Evolutionary conservation across 805 yeast species (phyloP), one percentile per base, ranked within the genome.

Genomic region (Candida silvicultrix): DNA sequence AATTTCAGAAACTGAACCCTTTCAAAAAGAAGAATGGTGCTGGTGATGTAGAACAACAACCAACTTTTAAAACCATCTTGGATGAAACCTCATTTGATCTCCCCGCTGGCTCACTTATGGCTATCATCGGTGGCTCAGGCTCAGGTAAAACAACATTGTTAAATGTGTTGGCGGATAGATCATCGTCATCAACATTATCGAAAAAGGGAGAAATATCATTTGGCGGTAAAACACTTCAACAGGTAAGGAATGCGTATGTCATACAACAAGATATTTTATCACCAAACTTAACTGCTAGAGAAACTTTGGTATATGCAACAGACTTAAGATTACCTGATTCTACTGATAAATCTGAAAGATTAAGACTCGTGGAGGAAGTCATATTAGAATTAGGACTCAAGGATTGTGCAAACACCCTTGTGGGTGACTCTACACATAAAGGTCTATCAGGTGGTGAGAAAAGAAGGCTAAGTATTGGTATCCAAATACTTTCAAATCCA

Each of bases 51-150:
- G 45, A 45, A 25, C 38, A 45, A 25, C 38, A 23, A 19, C 22
- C 42, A 16, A 23, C 35, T 8, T 23, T 18, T 37, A 69, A 70
- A 45, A 58, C 65, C 4, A 67, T 80, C 23, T 65, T 80, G 3
- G 59, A 73, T 32, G 62, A 78, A 23, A 68, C 86, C 41, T 77
- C 85, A 2, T 72, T 85, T 49, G 80, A 78, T 43, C 68, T 85
- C 11, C 75, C 78, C 0, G 61, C 76, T 14, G 85, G 87, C 16
- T 69, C 83, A 10, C 63, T 89, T 35, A 72, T 88, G 63, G 95
- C 95, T 6, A 84, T 88, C 10, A 75, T 89, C 68, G 96, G 96
- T 2, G 92, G 95, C 0, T 83, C 90, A 0, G 96, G 96, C 0
- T 80, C 89, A 3, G 96, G 95, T 4, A 88, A 89, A 57, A 88